These are phyloP conservation scores for Cryphonectria parasitica DNA, from an alignment of 2,329 filamentous ascomycete genomes.

Conservation along the genomic window DNA sequence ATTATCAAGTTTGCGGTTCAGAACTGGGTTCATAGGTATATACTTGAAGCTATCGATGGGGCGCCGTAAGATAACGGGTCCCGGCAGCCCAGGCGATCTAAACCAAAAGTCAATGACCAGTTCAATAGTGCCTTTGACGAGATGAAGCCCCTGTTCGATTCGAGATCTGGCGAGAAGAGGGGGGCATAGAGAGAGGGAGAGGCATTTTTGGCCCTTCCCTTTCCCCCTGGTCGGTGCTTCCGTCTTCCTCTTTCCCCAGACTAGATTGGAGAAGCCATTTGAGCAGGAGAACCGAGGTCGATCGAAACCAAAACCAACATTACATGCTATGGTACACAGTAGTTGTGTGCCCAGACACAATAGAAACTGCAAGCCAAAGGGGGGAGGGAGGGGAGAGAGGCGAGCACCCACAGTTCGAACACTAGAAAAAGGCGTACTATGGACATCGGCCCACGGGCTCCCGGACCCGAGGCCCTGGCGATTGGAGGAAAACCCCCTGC, in stretches of 20 bases:
- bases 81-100: background rate
- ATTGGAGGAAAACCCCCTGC: constrained; percentile 13
- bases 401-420: background rate
- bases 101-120: background rate
- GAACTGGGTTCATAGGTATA: background rate
- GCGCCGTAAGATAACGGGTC: background rate
- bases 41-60: background rate
- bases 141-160: constrained; percentile 8
- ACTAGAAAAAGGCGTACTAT: background rate
- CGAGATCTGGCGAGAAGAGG: background rate
- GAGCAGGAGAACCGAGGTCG: background rate
- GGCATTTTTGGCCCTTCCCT: background rate
- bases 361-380: background rate
- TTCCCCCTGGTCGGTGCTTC: background rate
- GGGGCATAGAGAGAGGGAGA: background rate
- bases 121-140: constrained; percentile 1
- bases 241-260: background rate
- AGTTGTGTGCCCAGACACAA: background rate
- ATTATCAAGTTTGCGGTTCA: background rate
- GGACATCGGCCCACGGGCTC: constrained; percentile 1
- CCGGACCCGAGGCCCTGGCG: constrained; percentile 12
- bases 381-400: too few relatives aligned
- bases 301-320: constrained; percentile 1
- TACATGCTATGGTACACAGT: background rate
- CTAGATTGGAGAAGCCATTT: background rate